These are phyloP conservation scores for Neurospora cerealis DNA, from an alignment of 495 filamentous ascomycete species.

Conservation along the genomic window DNA sequence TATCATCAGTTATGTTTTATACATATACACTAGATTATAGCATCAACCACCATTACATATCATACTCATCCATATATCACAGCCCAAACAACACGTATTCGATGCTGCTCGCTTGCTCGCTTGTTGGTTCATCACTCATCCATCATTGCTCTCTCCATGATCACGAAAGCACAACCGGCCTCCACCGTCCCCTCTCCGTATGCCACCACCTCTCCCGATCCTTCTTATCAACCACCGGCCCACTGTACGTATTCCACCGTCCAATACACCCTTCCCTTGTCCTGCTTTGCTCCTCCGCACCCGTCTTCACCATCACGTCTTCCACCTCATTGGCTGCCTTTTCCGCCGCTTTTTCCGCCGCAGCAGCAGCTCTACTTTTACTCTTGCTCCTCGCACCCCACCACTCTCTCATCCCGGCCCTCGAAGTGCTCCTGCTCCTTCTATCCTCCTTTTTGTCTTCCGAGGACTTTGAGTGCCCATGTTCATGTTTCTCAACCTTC, in stretches of 20 bases:
- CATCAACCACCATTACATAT: neutral
- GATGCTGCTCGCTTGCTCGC: neutral
- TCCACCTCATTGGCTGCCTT: neutral
- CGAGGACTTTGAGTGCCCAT: neutral
- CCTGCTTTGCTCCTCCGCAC: neutral
- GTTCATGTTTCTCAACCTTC: neutral
- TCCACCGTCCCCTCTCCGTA: conserved; percentile 39
- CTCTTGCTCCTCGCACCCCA: neutral
- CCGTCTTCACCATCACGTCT: neutral
- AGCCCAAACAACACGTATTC: neutral
- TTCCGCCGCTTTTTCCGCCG: neutral
- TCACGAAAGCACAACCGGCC: conserved; percentile 24
- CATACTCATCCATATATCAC: neutral
- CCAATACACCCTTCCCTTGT: conserved; percentile 42
- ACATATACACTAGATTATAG: neutral
- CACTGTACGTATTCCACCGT: conserved; percentile 41
- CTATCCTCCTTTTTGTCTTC: conserved; percentile 6
- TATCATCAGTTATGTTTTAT: neutral
- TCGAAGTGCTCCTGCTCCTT: conserved; percentile 8
- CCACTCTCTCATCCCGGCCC: conserved; percentile 17
- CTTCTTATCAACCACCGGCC: conserved; percentile 32
- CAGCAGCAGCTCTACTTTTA: neutral
- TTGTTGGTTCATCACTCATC: neutral
- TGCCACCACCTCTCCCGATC: conserved; percentile 40
- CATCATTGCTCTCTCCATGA: neutral